Evolutionary conservation across 2,329 filamentous ascomycete genomes (phyloP), one percentile per base, ranked within the genome.

Genomic region (Phialophora verrucosa): DNA sequence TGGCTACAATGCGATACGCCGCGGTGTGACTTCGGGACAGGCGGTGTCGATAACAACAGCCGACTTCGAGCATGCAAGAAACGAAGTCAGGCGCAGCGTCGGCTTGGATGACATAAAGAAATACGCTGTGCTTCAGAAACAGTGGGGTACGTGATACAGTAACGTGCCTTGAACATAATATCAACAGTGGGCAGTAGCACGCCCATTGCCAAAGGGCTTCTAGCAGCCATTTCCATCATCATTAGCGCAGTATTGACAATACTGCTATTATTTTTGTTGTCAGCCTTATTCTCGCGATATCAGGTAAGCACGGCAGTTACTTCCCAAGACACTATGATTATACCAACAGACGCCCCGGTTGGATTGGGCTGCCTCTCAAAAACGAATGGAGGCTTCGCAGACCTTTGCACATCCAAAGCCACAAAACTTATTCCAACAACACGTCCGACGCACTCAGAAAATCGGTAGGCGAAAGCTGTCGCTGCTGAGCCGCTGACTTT

Each of bases 61-160:
- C 12, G 71, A 73, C 56, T 72, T 73, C 55, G 23, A 63, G 53
- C 59, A 61, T 54, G 69, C 69, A 20, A 64, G 65, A 62, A 35
- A 47, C 58, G 66, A 72, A 53, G 70, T 73, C 23, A 64, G 65
- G 32, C 62, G 65, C 4, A 73, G 71, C 67, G 71, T 73, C 3
- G 86, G 84, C 76, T 85, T 88, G n/a, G 81, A 82, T 14, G 84
- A 87, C 73, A 78, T 86, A 69, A 80, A 78, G 72, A 84, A 82
- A 73, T 90, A 88, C 75, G 83, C 87, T 69, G 78, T 77, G 65
- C 69, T 89, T 69, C 81, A 80, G 73, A 77, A 81, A 69, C 79
- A 82, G 63, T 85, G 84, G 79, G 78, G 79, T 55, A 76, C 29
- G 14, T 20, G 53, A 55, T 35, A 53, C 5, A 23, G 14, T 7